Percentiles rank a stretch among this genome's conserved stretches.
These are phyloP conservation scores for Kuraishia hungarica DNA, from an alignment of 805 yeast genomes.

Conservation along the genomic window DNA sequence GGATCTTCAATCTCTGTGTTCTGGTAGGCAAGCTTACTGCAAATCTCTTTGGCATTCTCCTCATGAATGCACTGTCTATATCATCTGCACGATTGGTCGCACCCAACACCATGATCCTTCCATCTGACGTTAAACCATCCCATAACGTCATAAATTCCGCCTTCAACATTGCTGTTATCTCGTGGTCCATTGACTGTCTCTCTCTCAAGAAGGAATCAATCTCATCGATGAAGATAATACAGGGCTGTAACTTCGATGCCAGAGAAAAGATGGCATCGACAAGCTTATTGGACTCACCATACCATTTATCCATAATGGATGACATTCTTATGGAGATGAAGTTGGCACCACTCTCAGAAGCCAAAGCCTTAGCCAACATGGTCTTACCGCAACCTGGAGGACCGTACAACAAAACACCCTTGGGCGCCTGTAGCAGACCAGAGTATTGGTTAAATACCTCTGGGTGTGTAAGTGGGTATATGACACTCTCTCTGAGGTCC, in stretches of 20 bases:
- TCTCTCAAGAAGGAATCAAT: slow-evolving; percentile 90
- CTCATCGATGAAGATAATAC: slow-evolving; percentile 92
- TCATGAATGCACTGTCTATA: slow-evolving; percentile 95
- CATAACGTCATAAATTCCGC: slow-evolving; percentile 78
- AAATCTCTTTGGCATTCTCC: slow-evolving; percentile 87
- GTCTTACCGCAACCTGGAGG: slow-evolving; percentile 99
- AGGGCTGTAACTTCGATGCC: slow-evolving; percentile 85
- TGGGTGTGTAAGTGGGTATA: slow-evolving; percentile 79
- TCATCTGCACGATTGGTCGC: slow-evolving; percentile 97
- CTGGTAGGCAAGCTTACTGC: slow-evolving; percentile 83
- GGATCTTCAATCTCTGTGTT: slow-evolving; percentile 72
- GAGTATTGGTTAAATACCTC: slow-evolving; percentile 89
- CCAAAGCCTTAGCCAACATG: slow-evolving; percentile 93
- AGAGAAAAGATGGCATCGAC: slow-evolving; percentile 89
- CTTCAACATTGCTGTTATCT: slow-evolving; percentile 83
- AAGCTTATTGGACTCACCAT: slow-evolving; percentile 91
- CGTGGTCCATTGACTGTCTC: slow-evolving; percentile 77
- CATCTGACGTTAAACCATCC: slow-evolving; percentile 88
- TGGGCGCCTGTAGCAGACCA: slow-evolving; percentile 87
- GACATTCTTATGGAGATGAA: slow-evolving; percentile 90
- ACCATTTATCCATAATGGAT: slow-evolving; percentile 94
- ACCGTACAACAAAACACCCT: slow-evolving; percentile 86
- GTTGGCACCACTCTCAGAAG: slow-evolving; percentile 85
- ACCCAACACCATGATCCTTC: slow-evolving; percentile 90
- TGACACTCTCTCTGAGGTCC: slow-evolving; percentile 80